A percentile compares a stretch with the other conserved stretches of the same genome.
phyloP scores from a whole-genome alignment of 805 yeast genomes.

The Metschnikowia chrysomelidarum region DNA sequence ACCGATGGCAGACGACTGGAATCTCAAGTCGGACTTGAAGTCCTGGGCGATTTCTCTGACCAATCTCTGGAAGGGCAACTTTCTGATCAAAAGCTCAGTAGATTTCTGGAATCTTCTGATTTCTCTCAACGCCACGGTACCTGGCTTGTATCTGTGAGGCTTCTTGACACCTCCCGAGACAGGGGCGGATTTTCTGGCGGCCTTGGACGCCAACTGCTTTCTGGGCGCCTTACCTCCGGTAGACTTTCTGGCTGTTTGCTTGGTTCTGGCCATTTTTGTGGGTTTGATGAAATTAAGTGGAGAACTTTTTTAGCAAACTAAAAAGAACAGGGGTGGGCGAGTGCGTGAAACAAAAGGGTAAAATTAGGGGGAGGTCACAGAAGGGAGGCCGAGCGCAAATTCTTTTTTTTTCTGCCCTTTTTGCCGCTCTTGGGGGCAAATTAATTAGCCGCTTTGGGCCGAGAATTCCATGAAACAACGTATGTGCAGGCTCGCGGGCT shows the following conservation, averaged over 20 bases:
- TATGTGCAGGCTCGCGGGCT: no score
- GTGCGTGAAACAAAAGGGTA: no score
- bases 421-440: background rate
- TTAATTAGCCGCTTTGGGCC: no score
- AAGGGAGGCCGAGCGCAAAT: slow-evolving; percentile 3
- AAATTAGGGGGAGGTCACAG: slow-evolving; percentile 7
- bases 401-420: background rate
- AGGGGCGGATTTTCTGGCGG: slow-evolving; percentile 49
- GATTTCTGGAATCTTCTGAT: slow-evolving; percentile 47
- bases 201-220: slow-evolving; percentile 48
- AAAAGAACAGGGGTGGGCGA: slow-evolving; percentile 3
- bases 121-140: slow-evolving; percentile 49
- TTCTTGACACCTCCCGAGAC: slow-evolving; percentile 46
- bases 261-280: slow-evolving; percentile 45
- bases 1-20: slow-evolving; percentile 46
- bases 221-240: slow-evolving; percentile 50
- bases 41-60: slow-evolving; percentile 48
- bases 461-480: no score
- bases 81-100: slow-evolving; percentile 45
- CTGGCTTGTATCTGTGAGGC: slow-evolving; percentile 50
- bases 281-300: background rate
- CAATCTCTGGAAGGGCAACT: slow-evolving; percentile 47
- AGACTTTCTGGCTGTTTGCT: slow-evolving; percentile 48
- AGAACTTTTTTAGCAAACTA: slow-evolving; percentile 1
- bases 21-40: slow-evolving; percentile 45